Conservation (phyloP, 164 flowering plant species). For the Vitis cinerea region DNA sequence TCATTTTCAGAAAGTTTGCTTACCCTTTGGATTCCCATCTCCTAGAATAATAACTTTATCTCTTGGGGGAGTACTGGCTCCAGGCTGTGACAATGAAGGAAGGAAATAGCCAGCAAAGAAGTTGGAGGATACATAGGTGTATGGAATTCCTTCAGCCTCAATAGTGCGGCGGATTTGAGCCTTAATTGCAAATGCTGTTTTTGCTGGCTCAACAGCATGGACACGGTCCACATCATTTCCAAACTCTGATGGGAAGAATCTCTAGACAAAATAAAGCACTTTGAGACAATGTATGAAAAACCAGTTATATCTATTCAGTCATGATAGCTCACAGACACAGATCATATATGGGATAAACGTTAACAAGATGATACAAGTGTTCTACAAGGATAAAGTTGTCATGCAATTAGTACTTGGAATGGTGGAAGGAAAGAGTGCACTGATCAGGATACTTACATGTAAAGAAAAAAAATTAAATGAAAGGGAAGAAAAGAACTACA, state of each 20-base stretch:
- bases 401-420: no score
- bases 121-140: conserved; percentile 25
- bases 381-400: no score
- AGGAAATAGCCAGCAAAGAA: conserved; percentile 14
- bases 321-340: no score
- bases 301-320: no score
- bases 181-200: conserved; percentile 19
- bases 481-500: no score
- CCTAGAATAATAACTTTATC: conserved; percentile 21
- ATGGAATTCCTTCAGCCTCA: conserved; percentile 41
- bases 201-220: conserved; percentile 41
- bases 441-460: no score
- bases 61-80: conserved; percentile 16
- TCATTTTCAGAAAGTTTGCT: background rate
- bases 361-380: no score
- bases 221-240: conserved; percentile 40
- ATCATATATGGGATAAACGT: no score
- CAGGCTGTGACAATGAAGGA: conserved; percentile 8
- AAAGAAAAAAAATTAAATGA: no score
- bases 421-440: no score
- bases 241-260: conserved; percentile 46
- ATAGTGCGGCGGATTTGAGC: conserved; percentile 27
- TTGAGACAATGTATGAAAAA: no score
- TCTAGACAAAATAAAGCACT: conserved; percentile 16
- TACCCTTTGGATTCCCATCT: conserved; percentile 23